A percentile compares a stretch with the other conserved stretches of the same genome.
Conservation (phyloP, 2,329 filamentous ascomycete genomes). For the Amesomyces nigricolor region DNA sequence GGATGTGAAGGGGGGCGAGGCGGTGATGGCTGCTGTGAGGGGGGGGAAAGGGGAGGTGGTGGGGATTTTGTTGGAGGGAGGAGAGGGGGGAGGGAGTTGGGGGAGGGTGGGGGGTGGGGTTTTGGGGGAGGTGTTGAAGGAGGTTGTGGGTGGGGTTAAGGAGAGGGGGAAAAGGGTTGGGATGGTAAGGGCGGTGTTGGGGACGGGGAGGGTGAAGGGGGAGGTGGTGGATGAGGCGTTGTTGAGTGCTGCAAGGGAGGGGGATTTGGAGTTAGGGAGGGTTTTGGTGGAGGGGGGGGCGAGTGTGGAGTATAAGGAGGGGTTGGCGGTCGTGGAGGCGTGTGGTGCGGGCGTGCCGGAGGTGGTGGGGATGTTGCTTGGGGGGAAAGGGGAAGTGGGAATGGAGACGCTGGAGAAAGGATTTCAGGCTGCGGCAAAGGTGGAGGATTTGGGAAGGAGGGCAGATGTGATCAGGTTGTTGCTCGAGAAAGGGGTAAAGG, state of each 20-base stretch:
- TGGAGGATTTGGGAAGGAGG: slow-evolving; percentile 45
- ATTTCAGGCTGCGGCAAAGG: slow-evolving; percentile 51
- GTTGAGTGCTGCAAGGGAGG: slow-evolving; percentile 46
- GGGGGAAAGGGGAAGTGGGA: slow-evolving; percentile 35
- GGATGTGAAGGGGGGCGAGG: slow-evolving; percentile 46
- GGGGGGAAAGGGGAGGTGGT: slow-evolving; percentile 43
- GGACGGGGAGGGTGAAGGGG: slow-evolving; percentile 39
- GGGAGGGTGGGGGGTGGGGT: slow-evolving; percentile 27
- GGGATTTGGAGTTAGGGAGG: slow-evolving; percentile 46
- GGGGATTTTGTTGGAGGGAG: slow-evolving; percentile 39
- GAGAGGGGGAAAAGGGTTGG: slow-evolving; percentile 37
- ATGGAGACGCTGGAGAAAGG: slow-evolving; percentile 43
- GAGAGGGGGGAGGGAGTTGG: slow-evolving; percentile 31
- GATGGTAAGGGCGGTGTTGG: slow-evolving; percentile 43
- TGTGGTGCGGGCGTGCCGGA: slow-evolving; percentile 46
- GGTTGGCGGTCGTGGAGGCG: slow-evolving; percentile 50
- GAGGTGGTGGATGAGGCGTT: slow-evolving; percentile 45
- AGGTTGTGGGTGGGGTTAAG: slow-evolving; percentile 37
- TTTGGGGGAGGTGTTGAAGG: slow-evolving; percentile 39
- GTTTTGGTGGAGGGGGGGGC: slow-evolving; percentile 49
- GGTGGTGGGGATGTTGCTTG: slow-evolving; percentile 47
- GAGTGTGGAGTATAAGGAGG: slow-evolving; percentile 44
- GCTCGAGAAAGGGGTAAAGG: slow-evolving; percentile 44
- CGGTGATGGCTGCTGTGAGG: slow-evolving; percentile 42
- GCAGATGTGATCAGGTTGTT: slow-evolving; percentile 47